Evolutionary conservation across 441 rosid genomes (phyloP).

Genomic region (Adansonia madagascariensis): DNA sequence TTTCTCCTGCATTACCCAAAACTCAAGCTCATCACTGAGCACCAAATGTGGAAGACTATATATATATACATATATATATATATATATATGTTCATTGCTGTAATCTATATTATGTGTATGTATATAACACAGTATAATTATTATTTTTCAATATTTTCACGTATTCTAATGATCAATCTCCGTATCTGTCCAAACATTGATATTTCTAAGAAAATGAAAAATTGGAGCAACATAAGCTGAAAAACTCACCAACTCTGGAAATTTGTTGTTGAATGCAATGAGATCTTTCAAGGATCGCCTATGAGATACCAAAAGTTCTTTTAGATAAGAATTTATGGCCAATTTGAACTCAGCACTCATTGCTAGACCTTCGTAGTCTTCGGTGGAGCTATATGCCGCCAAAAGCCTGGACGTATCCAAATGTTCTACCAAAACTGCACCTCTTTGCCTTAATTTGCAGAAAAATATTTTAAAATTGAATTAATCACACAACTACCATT

Average conservation of each 20-base stretch:
- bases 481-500: background rate
- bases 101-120: no score
- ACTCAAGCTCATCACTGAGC: background rate
- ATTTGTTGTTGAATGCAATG: constrained; percentile 16
- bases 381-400: background rate
- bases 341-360: constrained; percentile 15
- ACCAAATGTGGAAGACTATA: background rate
- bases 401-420: background rate
- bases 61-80: no score
- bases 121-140: no score
- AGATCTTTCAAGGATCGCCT: constrained; percentile 10
- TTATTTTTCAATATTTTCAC: no score
- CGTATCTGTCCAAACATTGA: background rate
- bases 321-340: constrained; percentile 18
- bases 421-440: constrained; percentile 12
- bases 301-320: background rate
- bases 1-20: constrained; percentile 37
- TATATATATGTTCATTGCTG: no score
- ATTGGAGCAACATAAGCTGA: background rate
- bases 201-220: no score
- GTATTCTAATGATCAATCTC: no score
- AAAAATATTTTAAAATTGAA: background rate
- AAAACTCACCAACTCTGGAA: background rate
- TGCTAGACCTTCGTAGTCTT: background rate
- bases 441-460: constrained; percentile 5